Conservation (phyloP, 108 stramenopile species). For the Nannochloropsis gaditana region DNA sequence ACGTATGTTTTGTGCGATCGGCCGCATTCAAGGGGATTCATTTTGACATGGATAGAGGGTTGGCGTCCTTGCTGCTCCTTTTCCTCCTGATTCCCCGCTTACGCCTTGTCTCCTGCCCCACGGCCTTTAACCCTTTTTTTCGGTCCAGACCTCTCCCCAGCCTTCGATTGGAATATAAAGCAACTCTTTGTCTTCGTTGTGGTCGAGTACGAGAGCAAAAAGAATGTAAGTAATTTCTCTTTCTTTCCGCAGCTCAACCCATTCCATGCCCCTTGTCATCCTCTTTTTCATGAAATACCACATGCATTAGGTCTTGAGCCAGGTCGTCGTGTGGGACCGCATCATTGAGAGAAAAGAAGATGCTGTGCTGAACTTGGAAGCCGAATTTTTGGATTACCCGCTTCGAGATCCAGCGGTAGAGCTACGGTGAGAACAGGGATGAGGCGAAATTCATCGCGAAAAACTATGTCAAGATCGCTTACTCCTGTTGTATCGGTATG, state of each 20-base stretch:
- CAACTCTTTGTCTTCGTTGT: constrained; percentile 58
- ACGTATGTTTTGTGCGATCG: too few relatives aligned
- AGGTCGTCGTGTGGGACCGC: constrained; percentile 92
- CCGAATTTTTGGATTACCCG: constrained; percentile 89
- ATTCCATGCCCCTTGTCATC: neutral
- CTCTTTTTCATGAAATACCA: neutral
- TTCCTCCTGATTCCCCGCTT: neutral
- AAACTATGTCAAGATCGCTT: neutral
- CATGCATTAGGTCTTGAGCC: constrained; percentile 58
- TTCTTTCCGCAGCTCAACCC: neutral
- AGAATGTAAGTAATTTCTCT: constrained; percentile 50
- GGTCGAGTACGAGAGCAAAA: constrained; percentile 72
- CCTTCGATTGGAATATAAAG: constrained; percentile 98
- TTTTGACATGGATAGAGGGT: too few relatives aligned
- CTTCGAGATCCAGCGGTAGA: constrained; percentile 89
- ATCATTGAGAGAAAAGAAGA: constrained; percentile 75
- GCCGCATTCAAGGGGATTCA: too few relatives aligned
- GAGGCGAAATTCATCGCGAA: neutral
- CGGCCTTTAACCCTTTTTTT: neutral
- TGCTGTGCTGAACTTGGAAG: constrained; percentile 64
- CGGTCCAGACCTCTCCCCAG: constrained; percentile 69
- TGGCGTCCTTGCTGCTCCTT: neutral
- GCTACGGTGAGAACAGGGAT: constrained; percentile 36
- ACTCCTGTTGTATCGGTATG: neutral
- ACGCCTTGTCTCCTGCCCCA: neutral